Percentiles rank a stretch among this genome's conserved stretches.
These are phyloP conservation scores for Ogataea sp. DNA, from an alignment of 805 yeast species.

Conservation along the genomic window DNA sequence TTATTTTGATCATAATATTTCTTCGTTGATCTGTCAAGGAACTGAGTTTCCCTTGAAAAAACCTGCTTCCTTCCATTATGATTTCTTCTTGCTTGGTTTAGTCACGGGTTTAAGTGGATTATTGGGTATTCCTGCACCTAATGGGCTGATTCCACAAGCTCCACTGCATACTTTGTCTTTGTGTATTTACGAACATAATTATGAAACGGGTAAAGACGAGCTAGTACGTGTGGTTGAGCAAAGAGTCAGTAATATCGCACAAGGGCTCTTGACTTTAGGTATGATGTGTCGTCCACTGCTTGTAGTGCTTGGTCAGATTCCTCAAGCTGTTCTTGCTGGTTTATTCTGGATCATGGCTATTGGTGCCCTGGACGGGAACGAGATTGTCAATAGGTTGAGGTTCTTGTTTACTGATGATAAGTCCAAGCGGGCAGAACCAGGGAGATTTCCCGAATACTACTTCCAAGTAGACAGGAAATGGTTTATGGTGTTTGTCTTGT, in stretches of 20 bases:
- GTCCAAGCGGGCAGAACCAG: constrained; percentile 12
- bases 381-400: constrained; percentile 51
- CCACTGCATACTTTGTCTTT: constrained; percentile 84
- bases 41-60: constrained; percentile 72
- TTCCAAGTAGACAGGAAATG: constrained; percentile 31
- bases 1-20: constrained; percentile 93
- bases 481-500: constrained; percentile 45
- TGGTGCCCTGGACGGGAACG: constrained; percentile 63
- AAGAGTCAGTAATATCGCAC: constrained; percentile 73
- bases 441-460: constrained; percentile 13
- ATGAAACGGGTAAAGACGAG: constrained; percentile 19
- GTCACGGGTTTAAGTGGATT: constrained; percentile 85
- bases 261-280: constrained; percentile 76
- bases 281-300: constrained; percentile 88
- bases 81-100: constrained; percentile 73
- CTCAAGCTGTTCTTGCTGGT: constrained; percentile 91
- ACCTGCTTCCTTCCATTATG: constrained; percentile 92
- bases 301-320: constrained; percentile 72
- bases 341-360: constrained; percentile 91
- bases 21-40: constrained; percentile 87
- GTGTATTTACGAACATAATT: constrained; percentile 41
- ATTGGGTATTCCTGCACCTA: constrained; percentile 91
- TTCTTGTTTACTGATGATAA: constrained; percentile 55
- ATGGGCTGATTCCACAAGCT: constrained; percentile 95
- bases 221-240: constrained; percentile 75